Base-by-base conservation (phyloP, 192 early-diverging fungal species). In the Helicostylum pulchrum region DNA sequence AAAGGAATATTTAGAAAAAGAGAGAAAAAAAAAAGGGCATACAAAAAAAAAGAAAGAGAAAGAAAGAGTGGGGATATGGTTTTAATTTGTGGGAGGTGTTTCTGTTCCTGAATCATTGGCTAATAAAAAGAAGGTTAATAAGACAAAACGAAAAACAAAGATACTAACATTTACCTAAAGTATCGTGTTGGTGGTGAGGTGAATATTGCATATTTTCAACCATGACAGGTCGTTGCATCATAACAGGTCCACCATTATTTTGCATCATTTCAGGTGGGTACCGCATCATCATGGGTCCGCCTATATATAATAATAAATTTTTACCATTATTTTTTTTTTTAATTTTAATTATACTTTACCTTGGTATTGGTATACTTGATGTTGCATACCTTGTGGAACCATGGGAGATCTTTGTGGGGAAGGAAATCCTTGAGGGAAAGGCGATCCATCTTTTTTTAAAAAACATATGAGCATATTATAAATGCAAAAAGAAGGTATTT, bases 241-340 rank as follows among this genome's bases (percentile, higher is more conserved):
- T 80, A 48, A 80, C 75, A 47, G 71, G 73, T 9, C 68, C 72
- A 1, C 63, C 67, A 60, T 77, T 75, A 23, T 71, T 72, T 14
- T 73, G 71, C 66, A 84, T 74, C 47, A 80, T 79, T 15, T 80
- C 78, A 7, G 78, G 78, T 65, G 79, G 79, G 62, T 81, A 81
- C 7, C 80, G 73, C 78, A 84, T 84, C 76, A 84, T 81, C 51
- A 79, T 74, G 9, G 73, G 79, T n/a, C 67, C 65, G 11, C 71
- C 80, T 66, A 7, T 46, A 58, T 17, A 17, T 42, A 53, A 3
- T 12, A 19, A 65, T 45, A 39, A 34, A 46, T 23, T 34, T 49
- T 32, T 31, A 23, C 8, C 17, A 53, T 46, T 21, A 17, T 36
- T 17, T 39, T 30, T 49, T 46, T 47, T 30, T 19, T 43, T 7